A percentile compares a stretch with the other conserved stretches of the same genome.
phyloP scores from a whole-genome alignment of 345 rosid species.

The Camelina neglecta region DNA sequence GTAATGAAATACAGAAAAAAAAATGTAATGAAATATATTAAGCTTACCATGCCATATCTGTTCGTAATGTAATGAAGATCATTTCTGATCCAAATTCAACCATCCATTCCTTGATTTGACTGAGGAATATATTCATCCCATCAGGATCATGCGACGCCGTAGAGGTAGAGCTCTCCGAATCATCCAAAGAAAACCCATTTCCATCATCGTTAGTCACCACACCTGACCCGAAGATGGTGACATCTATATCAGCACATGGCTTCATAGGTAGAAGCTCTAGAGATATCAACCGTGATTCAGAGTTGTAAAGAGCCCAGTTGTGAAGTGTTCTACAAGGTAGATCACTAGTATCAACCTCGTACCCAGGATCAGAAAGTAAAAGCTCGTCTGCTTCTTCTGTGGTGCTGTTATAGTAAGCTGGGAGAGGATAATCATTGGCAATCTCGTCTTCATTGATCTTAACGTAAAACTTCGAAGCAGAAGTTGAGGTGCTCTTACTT shows the following conservation, averaged over 20 bases:
- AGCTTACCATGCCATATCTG: conserved; percentile 82
- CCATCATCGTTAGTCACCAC: conserved; percentile 69
- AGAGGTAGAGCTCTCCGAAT: neutral
- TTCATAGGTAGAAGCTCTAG: conserved; percentile 86
- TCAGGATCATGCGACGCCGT: conserved; percentile 35
- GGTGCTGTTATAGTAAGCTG: conserved; percentile 61
- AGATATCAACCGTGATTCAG: conserved; percentile 69
- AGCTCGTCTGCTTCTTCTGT: conserved; percentile 71
- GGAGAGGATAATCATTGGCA: conserved; percentile 83
- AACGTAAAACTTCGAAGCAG: conserved; percentile 56
- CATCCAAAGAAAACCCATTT: conserved; percentile 41
- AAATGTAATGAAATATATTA: neutral
- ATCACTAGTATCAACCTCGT: conserved; percentile 50
- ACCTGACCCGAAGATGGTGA: conserved; percentile 79
- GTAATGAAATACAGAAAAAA: neutral
- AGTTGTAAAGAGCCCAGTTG: conserved; percentile 87
- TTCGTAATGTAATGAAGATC: conserved; percentile 64
- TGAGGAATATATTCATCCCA: conserved; percentile 63
- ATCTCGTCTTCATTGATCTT: conserved; percentile 85
- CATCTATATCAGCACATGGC: conserved; percentile 72
- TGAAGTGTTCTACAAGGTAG: conserved; percentile 76
- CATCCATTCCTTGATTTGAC: conserved; percentile 88
- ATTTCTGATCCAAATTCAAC: conserved; percentile 68
- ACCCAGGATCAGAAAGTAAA: conserved; percentile 49
- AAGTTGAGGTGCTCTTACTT: conserved; percentile 47